Evolutionary conservation across 148 eudicot species (phyloP).

Genomic region (Arbutus unedo): DNA sequence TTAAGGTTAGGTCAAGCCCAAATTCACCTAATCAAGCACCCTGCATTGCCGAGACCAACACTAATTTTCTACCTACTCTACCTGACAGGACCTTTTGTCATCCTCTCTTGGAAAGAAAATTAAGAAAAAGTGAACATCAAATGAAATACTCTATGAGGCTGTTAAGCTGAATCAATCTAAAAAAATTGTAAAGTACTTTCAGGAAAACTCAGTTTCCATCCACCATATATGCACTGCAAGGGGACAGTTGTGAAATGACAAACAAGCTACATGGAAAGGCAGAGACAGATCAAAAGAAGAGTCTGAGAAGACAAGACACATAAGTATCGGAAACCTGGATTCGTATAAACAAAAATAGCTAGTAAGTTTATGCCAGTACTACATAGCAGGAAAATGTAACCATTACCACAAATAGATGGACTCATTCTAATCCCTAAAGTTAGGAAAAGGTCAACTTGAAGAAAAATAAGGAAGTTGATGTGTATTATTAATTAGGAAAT

Average conservation of each 20-base stretch:
- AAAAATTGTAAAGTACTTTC: not conserved
- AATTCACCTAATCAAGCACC: conserved; percentile 4
- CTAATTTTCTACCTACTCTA: not conserved
- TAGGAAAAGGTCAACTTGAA: not conserved
- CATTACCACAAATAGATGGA: not conserved
- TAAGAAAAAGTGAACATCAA: not conserved
- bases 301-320: not conserved
- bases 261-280: not conserved
- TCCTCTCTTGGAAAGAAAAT: not conserved
- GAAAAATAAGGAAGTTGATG: no score
- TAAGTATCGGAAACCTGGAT: not conserved
- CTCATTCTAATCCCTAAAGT: not conserved
- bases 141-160: not conserved
- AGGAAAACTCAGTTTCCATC: not conserved
- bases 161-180: not conserved
- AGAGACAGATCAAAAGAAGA: not conserved
- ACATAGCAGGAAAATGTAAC: not conserved
- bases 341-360: not conserved
- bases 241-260: not conserved
- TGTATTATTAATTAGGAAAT: no score
- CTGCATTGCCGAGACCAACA: not conserved
- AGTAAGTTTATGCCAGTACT: not conserved
- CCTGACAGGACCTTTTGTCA: not conserved
- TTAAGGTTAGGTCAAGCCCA: not conserved
- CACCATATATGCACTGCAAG: not conserved